Percentiles rank a stretch among this genome's conserved stretches.
phyloP scores from a whole-genome alignment of 2,329 filamentous ascomycete species.

The Colletotrichum higginsianum region DNA sequence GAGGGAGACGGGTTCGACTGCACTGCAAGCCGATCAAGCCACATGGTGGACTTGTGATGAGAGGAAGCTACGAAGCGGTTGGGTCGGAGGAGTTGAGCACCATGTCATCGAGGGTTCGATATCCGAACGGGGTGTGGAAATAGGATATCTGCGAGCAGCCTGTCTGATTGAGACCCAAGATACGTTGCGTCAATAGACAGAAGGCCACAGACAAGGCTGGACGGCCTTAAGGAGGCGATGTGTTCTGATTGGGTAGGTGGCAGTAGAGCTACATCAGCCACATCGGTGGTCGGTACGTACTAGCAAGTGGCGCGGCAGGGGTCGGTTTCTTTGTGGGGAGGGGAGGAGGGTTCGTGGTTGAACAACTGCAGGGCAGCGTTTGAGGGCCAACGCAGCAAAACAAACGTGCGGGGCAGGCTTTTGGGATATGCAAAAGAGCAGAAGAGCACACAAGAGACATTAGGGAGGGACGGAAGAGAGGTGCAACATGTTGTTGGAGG shows the following conservation, averaged over 20 bases:
- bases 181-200: constrained; percentile 23
- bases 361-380: constrained; percentile 32
- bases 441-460: constrained; percentile 19
- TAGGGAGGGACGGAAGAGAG: not conserved
- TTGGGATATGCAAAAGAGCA: constrained; percentile 5
- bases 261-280: constrained; percentile 18
- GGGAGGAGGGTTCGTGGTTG: not conserved
- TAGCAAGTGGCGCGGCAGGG: constrained; percentile 32
- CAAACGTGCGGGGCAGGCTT: constrained; percentile 39
- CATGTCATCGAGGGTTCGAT: constrained; percentile 21
- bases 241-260: constrained; percentile 28
- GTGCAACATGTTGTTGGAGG: constrained; percentile 32
- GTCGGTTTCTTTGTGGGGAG: constrained; percentile 7
- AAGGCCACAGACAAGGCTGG: constrained; percentile 32
- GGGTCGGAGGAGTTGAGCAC: constrained; percentile 6
- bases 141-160: not conserved
- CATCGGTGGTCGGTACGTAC: not conserved
- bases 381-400: constrained; percentile 23
- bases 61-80: constrained; percentile 39
- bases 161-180: constrained; percentile 17
- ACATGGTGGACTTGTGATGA: constrained; percentile 70
- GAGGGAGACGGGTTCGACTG: constrained; percentile 74
- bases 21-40: constrained; percentile 88
- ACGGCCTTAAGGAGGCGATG: constrained; percentile 15
- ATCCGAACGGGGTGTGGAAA: not conserved